Evolutionary conservation across 768 basidiomycete species (phyloP).

Genomic region (Lactarius evosmus): DNA sequence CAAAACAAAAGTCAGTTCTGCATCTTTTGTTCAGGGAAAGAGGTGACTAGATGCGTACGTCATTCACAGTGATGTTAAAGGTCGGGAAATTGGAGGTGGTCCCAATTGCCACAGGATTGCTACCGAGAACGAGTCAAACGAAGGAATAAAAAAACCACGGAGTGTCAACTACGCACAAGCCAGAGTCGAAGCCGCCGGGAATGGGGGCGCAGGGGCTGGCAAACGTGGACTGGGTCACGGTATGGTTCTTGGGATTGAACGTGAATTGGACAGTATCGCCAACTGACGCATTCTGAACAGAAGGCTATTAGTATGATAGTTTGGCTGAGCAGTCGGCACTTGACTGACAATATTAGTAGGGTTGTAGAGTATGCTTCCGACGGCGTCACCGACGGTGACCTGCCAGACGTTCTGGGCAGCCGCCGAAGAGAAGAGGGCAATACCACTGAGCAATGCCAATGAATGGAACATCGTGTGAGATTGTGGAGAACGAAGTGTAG

Average conservation of each 20-base stretch:
- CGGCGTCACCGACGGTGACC: constrained; percentile 14
- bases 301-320: not conserved
- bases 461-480: constrained; percentile 6
- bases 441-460: not conserved
- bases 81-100: constrained; percentile 17
- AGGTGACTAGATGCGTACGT: constrained; percentile 20
- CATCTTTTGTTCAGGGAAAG: not conserved
- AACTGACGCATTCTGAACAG: constrained; percentile 18
- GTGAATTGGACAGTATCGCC: constrained; percentile 32
- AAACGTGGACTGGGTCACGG: constrained; percentile 34
- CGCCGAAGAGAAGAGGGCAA: constrained; percentile 10
- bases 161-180: constrained; percentile 31
- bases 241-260: constrained; percentile 35
- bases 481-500: not conserved
- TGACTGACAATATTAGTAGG: constrained; percentile 14
- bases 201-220: constrained; percentile 30
- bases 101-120: constrained; percentile 30
- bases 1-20: not conserved
- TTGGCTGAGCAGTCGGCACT: not conserved
- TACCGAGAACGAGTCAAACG: constrained; percentile 5
- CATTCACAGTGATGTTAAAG: constrained; percentile 31
- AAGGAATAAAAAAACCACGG: not conserved
- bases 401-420: not conserved
- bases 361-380: constrained; percentile 2
- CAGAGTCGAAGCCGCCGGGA: constrained; percentile 32